phyloP scores from a whole-genome alignment of 2,329 filamentous ascomycete species.

The Fusarium illudens region DNA sequence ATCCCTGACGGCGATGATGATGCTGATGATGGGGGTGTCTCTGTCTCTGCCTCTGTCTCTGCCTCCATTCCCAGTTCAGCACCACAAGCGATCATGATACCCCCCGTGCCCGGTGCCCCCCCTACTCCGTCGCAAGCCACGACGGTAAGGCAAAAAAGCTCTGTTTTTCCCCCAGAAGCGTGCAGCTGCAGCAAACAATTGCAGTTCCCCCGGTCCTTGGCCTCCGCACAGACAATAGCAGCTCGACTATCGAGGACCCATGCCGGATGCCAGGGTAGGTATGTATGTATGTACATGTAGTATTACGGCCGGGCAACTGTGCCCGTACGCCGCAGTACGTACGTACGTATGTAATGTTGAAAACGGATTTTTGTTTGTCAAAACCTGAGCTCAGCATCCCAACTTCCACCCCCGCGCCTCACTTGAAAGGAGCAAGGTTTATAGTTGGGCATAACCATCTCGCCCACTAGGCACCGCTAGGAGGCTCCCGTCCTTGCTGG shows the following conservation, averaged over 20 bases:
- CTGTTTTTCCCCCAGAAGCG: constrained; percentile 31
- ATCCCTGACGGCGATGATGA: constrained; percentile 15
- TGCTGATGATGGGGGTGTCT: no score
- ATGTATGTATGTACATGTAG: no score
- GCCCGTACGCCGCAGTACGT: neutral
- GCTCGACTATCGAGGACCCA: constrained; percentile 4
- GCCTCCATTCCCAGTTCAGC: constrained; percentile 21
- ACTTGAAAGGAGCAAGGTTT: constrained; percentile 22
- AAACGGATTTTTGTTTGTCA: constrained; percentile 28
- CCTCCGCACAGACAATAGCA: constrained; percentile 32
- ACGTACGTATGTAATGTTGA: neutral
- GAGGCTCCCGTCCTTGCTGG: constrained; percentile 16
- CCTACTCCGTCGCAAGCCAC: constrained; percentile 8
- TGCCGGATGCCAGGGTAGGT: neutral
- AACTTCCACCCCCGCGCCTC: constrained; percentile 6
- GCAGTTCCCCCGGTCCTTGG: constrained; percentile 9
- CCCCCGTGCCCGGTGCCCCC: constrained; percentile 16
- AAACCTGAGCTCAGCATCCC: constrained; percentile 12
- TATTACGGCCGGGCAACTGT: constrained; percentile 10
- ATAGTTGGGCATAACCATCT: neutral
- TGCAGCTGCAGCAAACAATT: constrained; percentile 38
- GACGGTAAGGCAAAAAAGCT: constrained; percentile 18
- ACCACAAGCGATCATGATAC: constrained; percentile 10
- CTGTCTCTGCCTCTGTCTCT: constrained; percentile 1
- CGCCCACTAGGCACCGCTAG: constrained; percentile 19